A percentile compares a stretch with the other conserved stretches of the same genome.
These are phyloP conservation scores for Pistacia vera DNA, from an alignment of 345 rosid genomes.

Conservation along the genomic window DNA sequence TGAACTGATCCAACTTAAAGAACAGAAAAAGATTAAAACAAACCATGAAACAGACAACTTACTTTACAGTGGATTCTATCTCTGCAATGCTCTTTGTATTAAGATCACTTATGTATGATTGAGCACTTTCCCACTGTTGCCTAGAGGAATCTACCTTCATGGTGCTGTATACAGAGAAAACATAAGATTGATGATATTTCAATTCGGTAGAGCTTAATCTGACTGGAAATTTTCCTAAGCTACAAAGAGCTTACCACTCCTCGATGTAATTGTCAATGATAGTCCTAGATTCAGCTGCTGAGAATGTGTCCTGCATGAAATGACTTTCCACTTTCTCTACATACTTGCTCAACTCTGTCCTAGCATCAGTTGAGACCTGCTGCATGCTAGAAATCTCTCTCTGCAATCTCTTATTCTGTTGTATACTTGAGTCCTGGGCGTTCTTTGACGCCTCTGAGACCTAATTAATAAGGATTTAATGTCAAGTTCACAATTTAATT, in stretches of 20 bases:
- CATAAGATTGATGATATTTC: not conserved
- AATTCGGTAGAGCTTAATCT: not conserved
- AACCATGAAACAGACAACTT: conserved; percentile 15
- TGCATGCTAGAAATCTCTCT: conserved; percentile 61
- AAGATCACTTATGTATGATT: conserved; percentile 33
- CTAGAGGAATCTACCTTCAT: conserved; percentile 43
- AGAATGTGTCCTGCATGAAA: conserved; percentile 64
- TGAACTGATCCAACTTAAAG: not conserved
- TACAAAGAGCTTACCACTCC: conserved; percentile 52
- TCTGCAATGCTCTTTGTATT: conserved; percentile 34
- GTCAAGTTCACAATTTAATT: conserved; percentile 17
- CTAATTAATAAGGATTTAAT: conserved; percentile 32
- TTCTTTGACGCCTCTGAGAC: conserved; percentile 62
- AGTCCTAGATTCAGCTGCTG: conserved; percentile 54
- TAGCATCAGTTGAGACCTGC: conserved; percentile 54
- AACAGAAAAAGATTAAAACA: not conserved
- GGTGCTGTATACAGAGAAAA: conserved; percentile 45
- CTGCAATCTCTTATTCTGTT: conserved; percentile 57
- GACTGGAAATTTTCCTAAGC: not conserved
- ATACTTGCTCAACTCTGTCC: conserved; percentile 51
- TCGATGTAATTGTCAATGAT: conserved; percentile 57
- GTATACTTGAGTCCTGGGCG: conserved; percentile 41
- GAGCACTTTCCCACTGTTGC: conserved; percentile 60
- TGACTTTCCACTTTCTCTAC: conserved; percentile 39
- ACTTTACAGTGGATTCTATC: conserved; percentile 41